Evolutionary conservation across 2,329 filamentous ascomycete species (phyloP), one percentile per base, ranked within the genome.

Genomic region (Aspergillus caelatus): DNA sequence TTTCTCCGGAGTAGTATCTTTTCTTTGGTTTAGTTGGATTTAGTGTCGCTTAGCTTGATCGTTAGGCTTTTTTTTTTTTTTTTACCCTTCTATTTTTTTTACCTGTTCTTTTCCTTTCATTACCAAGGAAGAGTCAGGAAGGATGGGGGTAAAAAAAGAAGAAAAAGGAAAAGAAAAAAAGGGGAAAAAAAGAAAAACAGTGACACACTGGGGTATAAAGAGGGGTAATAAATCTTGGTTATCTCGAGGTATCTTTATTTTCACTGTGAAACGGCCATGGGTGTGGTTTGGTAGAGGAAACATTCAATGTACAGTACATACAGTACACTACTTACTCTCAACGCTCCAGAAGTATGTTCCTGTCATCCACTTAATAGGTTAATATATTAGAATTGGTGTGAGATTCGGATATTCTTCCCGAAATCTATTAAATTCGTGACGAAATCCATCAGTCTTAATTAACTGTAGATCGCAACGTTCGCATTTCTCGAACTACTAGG

Each of bases 11-110:
- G 48, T 52, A 52, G 48, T 52, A 32, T 52, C 48, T 32, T 34
- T 32, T n/a, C 19, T 32, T 52, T 52, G 48, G 46, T 50, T 46
- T 50, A 50, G 46, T 50, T 48, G 46, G n/a, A n/a, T 57, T 57
- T 34, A 32, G 57, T 57, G 53, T 50, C 30, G 46, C 46, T 59
- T 30, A 39, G 57, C 48, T 59, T 52, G 23, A 12, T 23, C 26
- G 21, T 19, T 48, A 26, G 46, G 36, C 9, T n/a, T 30, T 34
- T n/a, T 26, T 52, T 50, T 30, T 34, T n/a, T 26, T 52, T 50
- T 57, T 26, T 3, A 2, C 21, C 32, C 32, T 12, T 34, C 7
- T 36, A 23, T 57, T 34, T 45, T 32, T 43, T 21, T n/a, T 46
- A 21, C 23, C 32, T 28, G 8, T 39, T 43, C 14, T 28, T 58